Percentiles rank a stretch among this genome's conserved stretches.
phyloP scores from a whole-genome alignment of 371 early-diverging fungal genomes.

The Coemansia sp. region DNA sequence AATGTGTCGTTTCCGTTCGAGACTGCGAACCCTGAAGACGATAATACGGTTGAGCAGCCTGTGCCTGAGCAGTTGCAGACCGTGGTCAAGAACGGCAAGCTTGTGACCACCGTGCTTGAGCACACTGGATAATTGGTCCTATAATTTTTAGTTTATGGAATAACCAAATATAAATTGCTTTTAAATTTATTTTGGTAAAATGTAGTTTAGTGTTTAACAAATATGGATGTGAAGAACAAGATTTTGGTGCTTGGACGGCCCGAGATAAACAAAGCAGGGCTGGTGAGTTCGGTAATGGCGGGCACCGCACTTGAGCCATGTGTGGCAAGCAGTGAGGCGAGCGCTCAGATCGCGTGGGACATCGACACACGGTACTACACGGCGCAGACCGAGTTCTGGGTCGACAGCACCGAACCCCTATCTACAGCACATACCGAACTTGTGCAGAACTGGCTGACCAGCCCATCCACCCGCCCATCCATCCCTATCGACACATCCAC shows the following conservation, averaged over 20 bases:
- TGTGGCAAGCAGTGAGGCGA: neutral
- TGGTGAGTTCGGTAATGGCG: conserved; percentile 16
- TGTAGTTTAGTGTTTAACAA: neutral
- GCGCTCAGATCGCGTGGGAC: conserved; percentile 23
- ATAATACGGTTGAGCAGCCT: conserved; percentile 80
- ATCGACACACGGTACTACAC: conserved; percentile 36
- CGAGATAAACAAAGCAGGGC: conserved; percentile 6
- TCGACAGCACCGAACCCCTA: conserved; percentile 35
- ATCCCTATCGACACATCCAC: conserved; percentile 16
- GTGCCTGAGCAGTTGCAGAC: conserved; percentile 94
- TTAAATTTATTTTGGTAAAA: neutral
- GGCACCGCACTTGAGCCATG: neutral
- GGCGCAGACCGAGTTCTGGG: conserved; percentile 37
- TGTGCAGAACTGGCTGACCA: conserved; percentile 27
- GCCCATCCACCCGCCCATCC: neutral
- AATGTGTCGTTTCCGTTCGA: conserved; percentile 75
- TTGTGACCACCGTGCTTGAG: conserved; percentile 82
- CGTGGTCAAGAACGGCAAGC: conserved; percentile 71
- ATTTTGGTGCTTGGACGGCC: conserved; percentile 39
- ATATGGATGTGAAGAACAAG: conserved; percentile 30
- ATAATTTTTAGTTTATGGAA: neutral
- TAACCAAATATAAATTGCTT: neutral
- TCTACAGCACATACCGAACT: conserved; percentile 7
- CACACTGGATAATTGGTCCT: conserved; percentile 54
- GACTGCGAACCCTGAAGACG: conserved; percentile 63